A percentile compares a stretch with the other conserved stretches of the same genome.
Evolutionary conservation across 2,329 filamentous ascomycete species (phyloP).

Genomic region (Gnomoniopsis sp.): DNA sequence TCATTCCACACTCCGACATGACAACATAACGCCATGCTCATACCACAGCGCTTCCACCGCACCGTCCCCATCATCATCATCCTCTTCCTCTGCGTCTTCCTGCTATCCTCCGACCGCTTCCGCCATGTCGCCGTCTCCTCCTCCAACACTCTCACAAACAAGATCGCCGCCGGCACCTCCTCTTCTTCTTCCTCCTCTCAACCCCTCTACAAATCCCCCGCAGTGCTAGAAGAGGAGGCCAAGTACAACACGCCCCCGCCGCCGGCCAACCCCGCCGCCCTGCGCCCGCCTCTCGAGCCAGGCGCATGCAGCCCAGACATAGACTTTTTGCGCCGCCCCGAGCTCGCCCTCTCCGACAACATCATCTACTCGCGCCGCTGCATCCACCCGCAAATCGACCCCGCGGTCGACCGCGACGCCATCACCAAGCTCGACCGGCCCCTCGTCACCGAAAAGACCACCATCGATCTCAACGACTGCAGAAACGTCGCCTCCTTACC

Average conservation of each 20-base stretch:
- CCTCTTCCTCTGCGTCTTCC: slow-evolving; percentile 15
- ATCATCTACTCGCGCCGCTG: slow-evolving; percentile 44
- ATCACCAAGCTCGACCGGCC: slow-evolving; percentile 35
- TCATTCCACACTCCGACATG: slow-evolving; percentile 4
- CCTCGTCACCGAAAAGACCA: slow-evolving; percentile 31
- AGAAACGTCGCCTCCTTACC: slow-evolving; percentile 22
- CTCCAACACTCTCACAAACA: slow-evolving; percentile 10
- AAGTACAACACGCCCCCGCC: slow-evolving; percentile 15
- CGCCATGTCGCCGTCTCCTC: slow-evolving; percentile 11
- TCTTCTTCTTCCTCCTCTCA: background rate
- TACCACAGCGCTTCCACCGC: slow-evolving; percentile 19
- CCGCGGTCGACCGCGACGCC: slow-evolving; percentile 31
- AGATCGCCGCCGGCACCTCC: slow-evolving; percentile 6
- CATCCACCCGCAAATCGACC: slow-evolving; percentile 34
- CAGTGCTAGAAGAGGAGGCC: slow-evolving; percentile 13
- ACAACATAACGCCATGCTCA: slow-evolving; percentile 17
- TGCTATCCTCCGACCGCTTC: slow-evolving; percentile 16
- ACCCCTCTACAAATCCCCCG: slow-evolving; percentile 9
- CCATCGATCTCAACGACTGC: slow-evolving; percentile 27
- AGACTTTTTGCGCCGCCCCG: slow-evolving; percentile 25
- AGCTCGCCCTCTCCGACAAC: slow-evolving; percentile 35
- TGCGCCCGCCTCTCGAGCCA: slow-evolving; percentile 15
- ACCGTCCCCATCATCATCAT: slow-evolving; percentile 14
- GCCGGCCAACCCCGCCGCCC: background rate
- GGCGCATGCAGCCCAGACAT: slow-evolving; percentile 22